These are phyloP conservation scores for Ciborinia camelliae DNA, from an alignment of 2,329 filamentous ascomycete genomes.

Conservation along the genomic window DNA sequence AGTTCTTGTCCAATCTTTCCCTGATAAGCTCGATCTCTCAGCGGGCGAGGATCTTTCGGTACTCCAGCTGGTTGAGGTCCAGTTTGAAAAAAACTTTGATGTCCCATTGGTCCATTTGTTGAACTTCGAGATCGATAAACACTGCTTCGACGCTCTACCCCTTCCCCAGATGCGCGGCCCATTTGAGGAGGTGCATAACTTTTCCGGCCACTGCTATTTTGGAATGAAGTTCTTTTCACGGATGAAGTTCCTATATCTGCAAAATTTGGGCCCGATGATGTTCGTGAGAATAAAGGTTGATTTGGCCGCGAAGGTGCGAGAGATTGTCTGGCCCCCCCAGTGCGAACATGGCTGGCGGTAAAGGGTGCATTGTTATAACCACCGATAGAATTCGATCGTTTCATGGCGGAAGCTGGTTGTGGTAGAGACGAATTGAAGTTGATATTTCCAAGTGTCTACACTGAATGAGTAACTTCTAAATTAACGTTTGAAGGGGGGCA, in stretches of 20 bases:
- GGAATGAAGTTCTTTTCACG: constrained; percentile 77
- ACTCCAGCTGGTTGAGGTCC: constrained; percentile 77
- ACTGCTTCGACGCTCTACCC: constrained; percentile 71
- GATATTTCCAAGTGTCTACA: constrained; percentile 79
- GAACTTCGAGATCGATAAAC: constrained; percentile 73
- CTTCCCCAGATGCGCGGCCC: constrained; percentile 40
- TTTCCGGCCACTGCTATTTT: constrained; percentile 63
- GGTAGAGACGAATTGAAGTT: constrained; percentile 82
- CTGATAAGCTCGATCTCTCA: constrained; percentile 78
- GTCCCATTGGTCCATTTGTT: constrained; percentile 60
- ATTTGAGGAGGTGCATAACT: constrained; percentile 46
- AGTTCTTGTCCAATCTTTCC: constrained; percentile 82
- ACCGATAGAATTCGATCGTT: constrained; percentile 79
- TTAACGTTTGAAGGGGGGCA: constrained; percentile 4
- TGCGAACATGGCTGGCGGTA: constrained; percentile 71
- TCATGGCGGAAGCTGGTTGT: constrained; percentile 88
- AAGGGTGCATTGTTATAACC: constrained; percentile 61
- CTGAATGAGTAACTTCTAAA: constrained; percentile 7
- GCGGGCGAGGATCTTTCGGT: constrained; percentile 78
- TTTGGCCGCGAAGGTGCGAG: constrained; percentile 79
- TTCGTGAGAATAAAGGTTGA: constrained; percentile 82
- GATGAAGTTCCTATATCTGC: constrained; percentile 78
- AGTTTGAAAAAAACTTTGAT: constrained; percentile 94
- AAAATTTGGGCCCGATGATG: constrained; percentile 78
- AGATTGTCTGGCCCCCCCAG: constrained; percentile 76